Evolutionary conservation across 1,284 basidiomycete genomes (phyloP), one percentile per base, ranked within the genome.

Genomic region (Ustilago hordei): DNA sequence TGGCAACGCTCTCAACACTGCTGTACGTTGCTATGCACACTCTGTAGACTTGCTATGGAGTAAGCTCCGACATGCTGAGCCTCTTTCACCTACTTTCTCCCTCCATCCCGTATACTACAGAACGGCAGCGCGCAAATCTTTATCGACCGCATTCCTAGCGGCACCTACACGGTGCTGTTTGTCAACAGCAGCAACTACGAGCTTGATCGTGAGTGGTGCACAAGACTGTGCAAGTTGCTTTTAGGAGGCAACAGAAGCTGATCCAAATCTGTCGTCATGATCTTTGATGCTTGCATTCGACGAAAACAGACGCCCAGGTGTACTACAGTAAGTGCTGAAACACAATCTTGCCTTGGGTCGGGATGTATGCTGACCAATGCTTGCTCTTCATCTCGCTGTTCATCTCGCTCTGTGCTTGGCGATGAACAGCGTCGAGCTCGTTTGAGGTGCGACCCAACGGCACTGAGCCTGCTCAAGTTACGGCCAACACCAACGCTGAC

Each of bases 181-280:
- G 77, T 79, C 55, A 81, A 79, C 74, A 73, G 69, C 66, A 71
- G 69, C 76, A 78, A 78, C 69, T 78, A 78, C 58, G 34, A 75
- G 70, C 72, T 78, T 23, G 76, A 78, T 53, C 53, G 53, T 64
- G 55, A 50, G 61, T 64, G n/a, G 8, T 15, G 4, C 12, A 19
- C 9, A 36, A 17, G 19, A 41, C 3, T 31, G 5, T 48, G 2
- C 23, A 23, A 3, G 23, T 23, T 23, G 23, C 3, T 28, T 28
- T 28, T 28, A 28, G 3, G 23, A 28, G 23, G 34, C 48, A n/a
- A 17, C 31, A 23, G 9, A 23, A 11, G 17, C 36, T 60, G 59
- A 53, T 35, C 31, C 34, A 11, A 15, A 4, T 31, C 0, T 19
- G 2, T 19, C 17, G 8, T 39, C 35, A 12, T 36, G n/a, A 19